Conservation (phyloP, 495 filamentous ascomycete species). For the Xylaria sp. region DNA sequence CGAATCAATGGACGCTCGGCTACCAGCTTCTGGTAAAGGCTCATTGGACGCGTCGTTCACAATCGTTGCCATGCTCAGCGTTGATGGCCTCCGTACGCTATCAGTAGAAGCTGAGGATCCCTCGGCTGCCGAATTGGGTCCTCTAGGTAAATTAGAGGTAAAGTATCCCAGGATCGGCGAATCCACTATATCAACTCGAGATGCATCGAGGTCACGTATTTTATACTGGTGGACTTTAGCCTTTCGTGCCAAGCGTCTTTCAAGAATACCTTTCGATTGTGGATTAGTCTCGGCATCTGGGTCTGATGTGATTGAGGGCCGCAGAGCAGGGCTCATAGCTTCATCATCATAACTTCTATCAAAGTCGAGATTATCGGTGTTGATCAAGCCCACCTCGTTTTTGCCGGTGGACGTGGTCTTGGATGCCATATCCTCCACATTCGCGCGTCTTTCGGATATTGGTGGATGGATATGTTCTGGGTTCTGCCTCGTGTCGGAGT, state of each 20-base stretch:
- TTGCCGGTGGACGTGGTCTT: background rate
- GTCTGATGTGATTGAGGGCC: background rate
- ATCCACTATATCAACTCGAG: conserved; percentile 26
- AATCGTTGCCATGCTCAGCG: conserved; percentile 6
- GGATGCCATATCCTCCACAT: background rate
- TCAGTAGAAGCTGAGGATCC: background rate
- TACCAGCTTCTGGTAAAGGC: background rate
- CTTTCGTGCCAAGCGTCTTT: conserved; percentile 32
- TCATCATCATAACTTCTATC: background rate
- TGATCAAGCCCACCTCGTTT: background rate
- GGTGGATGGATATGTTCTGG: background rate
- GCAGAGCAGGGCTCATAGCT: background rate
- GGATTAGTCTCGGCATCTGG: background rate
- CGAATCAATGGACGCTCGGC: background rate
- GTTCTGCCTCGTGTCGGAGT: background rate
- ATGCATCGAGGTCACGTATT: conserved; percentile 30
- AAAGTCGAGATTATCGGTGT: background rate
- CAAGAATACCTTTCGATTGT: conserved; percentile 21
- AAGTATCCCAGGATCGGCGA: conserved; percentile 35
- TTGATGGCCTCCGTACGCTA: conserved; percentile 9
- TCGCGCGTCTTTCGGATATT: background rate
- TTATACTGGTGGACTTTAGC: conserved; percentile 32
- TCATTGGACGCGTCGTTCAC: conserved; percentile 7
- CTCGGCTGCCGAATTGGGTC: background rate
- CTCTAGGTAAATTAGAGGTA: conserved; percentile 20